Evolutionary conservation across 352 stramenopile genomes (phyloP), one percentile per base, ranked within the genome.

Genomic region (Peronospora farinosa): DNA sequence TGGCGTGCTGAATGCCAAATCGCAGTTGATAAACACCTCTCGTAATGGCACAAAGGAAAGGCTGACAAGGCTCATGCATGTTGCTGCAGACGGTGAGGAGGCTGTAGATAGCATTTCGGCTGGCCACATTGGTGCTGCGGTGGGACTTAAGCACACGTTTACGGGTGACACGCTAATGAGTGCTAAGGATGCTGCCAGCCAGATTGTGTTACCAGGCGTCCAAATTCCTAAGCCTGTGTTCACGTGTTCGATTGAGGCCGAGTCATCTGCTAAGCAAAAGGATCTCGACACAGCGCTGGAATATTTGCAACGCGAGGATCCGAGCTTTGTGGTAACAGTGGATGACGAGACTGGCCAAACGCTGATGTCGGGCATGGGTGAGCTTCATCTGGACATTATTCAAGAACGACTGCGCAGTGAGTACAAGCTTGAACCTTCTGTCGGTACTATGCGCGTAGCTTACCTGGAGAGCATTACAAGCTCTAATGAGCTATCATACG

Each of bases 261-360:
- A 95, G 52, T 92, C 79, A 5, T 78, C 74, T 23, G 74, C 78
- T 1, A 78, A 96, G 51, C 77, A 97, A 51, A 78, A 87, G 49
- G 77, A 90, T 33, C 69, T 98, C 5, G 87, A 90, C 23, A 67
- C 87, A 10, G 90, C 88, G 21, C 62, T 97, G 3, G 56, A 71
- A 25, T 60, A 78, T 38, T 49, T 92, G 35, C 78, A 92, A 60
- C 72, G 74, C 5, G 93, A 98, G 67, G 97, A 99, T 75, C 97
- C 97, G 11, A 99, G 94, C 40, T 95, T 99, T 47, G 74, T 96
- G 27, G 91, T 98, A 2, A 84, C 81, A 31, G 78, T 97, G 19
- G 96, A 99, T 67, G 67, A 87, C 5, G 94, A 98, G 55, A 98
- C 88, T 7, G 97, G 97, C 23, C 91, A 99, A 78, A 99, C 95